A percentile compares a stretch with the other conserved stretches of the same genome.
phyloP scores from a whole-genome alignment of 192 early-diverging fungal species.

The Umbelopsis isabellina region DNA sequence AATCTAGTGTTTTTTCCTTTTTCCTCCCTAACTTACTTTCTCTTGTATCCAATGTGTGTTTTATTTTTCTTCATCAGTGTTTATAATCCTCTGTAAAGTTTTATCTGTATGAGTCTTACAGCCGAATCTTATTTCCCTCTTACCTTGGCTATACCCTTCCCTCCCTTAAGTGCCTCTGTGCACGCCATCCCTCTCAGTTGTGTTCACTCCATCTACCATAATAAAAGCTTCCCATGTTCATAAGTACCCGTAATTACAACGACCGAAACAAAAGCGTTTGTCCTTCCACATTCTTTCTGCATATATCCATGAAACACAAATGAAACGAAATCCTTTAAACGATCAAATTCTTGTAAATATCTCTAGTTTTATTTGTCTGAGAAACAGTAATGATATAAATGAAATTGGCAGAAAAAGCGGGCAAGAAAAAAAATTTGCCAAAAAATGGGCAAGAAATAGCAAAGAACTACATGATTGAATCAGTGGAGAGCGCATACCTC shows the following conservation, averaged over 20 bases:
- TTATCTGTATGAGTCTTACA: slow-evolving; percentile 1
- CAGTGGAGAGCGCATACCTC: not conserved
- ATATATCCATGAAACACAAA: too few relatives aligned
- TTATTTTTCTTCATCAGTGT: not conserved
- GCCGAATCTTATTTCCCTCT: not conserved
- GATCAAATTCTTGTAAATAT: too few relatives aligned
- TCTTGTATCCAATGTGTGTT: not conserved
- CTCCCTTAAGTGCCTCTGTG: not conserved
- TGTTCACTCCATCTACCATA: too few relatives aligned
- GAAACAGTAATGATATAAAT: not conserved
- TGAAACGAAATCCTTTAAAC: too few relatives aligned
- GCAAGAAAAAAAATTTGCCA: too few relatives aligned
- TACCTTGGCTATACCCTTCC: slow-evolving; percentile 5
- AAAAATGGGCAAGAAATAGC: not conserved
- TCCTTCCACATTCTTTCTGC: too few relatives aligned
- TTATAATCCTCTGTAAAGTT: slow-evolving; percentile 20
- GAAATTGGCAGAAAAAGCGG: not conserved
- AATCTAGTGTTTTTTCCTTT: not conserved
- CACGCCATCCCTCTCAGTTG: not conserved
- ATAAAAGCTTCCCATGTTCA: too few relatives aligned
- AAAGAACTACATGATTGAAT: not conserved
- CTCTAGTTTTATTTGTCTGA: too few relatives aligned
- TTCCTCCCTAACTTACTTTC: not conserved
- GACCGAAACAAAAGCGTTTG: too few relatives aligned
- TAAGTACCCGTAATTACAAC: too few relatives aligned